Conservation (phyloP, 208 protist species). For the Crithidia bombi region DNA sequence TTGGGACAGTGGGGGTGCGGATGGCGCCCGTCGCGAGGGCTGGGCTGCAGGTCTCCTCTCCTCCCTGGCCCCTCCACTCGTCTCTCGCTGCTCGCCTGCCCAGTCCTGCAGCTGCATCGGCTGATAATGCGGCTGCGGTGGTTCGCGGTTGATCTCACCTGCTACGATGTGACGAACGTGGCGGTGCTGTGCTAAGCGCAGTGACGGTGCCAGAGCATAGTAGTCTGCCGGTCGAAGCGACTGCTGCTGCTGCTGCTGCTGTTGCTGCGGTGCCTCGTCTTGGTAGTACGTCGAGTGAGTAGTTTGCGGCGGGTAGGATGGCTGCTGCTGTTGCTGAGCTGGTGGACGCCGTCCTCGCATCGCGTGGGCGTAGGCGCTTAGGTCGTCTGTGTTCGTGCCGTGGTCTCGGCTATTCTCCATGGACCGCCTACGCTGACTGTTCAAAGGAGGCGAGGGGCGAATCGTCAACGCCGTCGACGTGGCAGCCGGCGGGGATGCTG, state of each 20-base stretch:
- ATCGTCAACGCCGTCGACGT: slow-evolving; percentile 8
- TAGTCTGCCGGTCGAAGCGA: background rate
- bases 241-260: slow-evolving; percentile 7
- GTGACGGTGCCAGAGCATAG: slow-evolving; percentile 18
- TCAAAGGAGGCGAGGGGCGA: slow-evolving; percentile 1
- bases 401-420: slow-evolving; percentile 1
- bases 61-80: background rate
- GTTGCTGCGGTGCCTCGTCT: background rate
- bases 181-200: slow-evolving; percentile 20
- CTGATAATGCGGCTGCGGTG: background rate
- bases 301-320: too few species aligned
- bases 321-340: slow-evolving; percentile 6
- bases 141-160: background rate
- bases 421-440: background rate
- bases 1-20: slow-evolving; percentile 1
- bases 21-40: background rate
- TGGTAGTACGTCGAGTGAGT: too few species aligned
- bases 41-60: background rate
- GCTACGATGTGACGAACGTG: slow-evolving; percentile 24
- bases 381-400: slow-evolving; percentile 8
- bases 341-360: background rate
- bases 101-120: background rate
- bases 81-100: background rate
- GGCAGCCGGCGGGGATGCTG: background rate
- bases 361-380: slow-evolving; percentile 14